Percentiles rank a stretch among this genome's conserved stretches.
These are phyloP conservation scores for Astrephomene gubernaculifera DNA, from an alignment of 139 green algal species.

Conservation along the genomic window DNA sequence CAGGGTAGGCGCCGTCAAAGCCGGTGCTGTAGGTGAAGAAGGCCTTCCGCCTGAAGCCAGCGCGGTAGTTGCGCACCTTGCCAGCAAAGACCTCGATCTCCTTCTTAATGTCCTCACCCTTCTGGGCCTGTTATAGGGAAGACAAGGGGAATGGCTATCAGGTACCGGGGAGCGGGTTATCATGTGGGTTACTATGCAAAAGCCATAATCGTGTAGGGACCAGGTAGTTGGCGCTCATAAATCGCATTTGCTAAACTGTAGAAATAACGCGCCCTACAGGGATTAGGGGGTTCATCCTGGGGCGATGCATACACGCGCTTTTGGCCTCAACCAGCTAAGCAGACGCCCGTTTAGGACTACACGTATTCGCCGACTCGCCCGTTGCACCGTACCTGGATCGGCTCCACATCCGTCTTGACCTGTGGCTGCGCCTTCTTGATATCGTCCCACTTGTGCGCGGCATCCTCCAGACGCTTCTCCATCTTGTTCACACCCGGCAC, in stretches of 20 bases:
- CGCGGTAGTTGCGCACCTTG: conserved; percentile 62
- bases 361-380: too few species aligned
- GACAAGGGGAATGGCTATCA: too few species aligned
- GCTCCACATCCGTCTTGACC: conserved; percentile 77
- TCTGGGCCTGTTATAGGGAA: conserved; percentile 40
- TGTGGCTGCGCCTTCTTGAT: conserved; percentile 79
- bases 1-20: conserved; percentile 65
- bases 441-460: conserved; percentile 72
- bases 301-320: too few species aligned
- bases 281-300: too few species aligned
- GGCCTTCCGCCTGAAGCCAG: conserved; percentile 61
- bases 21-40: conserved; percentile 83
- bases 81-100: conserved; percentile 72
- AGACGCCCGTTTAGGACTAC: too few species aligned
- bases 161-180: too few species aligned
- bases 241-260: too few species aligned
- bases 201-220: too few species aligned
- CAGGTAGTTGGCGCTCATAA: too few species aligned
- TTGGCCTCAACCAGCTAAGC: too few species aligned
- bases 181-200: too few species aligned
- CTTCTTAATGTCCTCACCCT: conserved; percentile 79
- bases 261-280: too few species aligned
- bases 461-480: conserved; percentile 82
- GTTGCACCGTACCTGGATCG: conserved; percentile 64
- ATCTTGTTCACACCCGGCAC: conserved; percentile 64